Evolutionary conservation across 2,329 filamentous ascomycete genomes (phyloP).

Genomic region (Monosporascus sp.): DNA sequence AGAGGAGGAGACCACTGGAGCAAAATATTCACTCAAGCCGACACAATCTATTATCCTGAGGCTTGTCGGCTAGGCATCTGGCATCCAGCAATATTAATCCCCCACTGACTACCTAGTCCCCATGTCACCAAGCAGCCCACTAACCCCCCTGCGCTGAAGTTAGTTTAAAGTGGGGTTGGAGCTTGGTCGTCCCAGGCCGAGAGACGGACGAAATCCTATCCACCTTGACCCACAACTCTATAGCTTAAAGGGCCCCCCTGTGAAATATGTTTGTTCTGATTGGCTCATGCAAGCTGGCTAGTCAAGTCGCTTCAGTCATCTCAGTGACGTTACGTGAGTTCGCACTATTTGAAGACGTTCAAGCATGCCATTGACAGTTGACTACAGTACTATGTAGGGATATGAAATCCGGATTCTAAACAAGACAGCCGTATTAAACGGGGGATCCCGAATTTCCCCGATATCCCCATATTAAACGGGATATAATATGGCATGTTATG

Average conservation of each 20-base stretch:
- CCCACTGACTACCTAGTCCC: too few species aligned
- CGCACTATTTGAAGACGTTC: slow-evolving; percentile 9
- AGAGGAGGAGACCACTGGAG: neutral
- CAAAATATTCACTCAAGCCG: too few species aligned
- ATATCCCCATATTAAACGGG: too few species aligned
- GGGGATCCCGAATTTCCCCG: too few species aligned
- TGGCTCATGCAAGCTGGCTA: slow-evolving; percentile 13
- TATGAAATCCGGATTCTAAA: too few species aligned
- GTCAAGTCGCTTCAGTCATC: slow-evolving; percentile 14
- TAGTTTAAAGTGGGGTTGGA: neutral
- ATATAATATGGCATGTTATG: too few species aligned
- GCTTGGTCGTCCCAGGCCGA: slow-evolving; percentile 14
- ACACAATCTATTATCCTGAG: too few species aligned
- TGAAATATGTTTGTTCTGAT: slow-evolving; percentile 17
- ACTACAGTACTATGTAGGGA: slow-evolving; percentile 8
- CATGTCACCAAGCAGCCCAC: too few species aligned
- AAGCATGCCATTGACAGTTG: slow-evolving; percentile 19
- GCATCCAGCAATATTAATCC: too few species aligned
- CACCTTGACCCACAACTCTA: neutral
- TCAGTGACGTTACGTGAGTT: slow-evolving; percentile 28
- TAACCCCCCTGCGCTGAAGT: neutral
- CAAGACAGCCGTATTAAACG: too few species aligned
- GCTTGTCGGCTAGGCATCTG: too few species aligned
- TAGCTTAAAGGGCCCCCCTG: slow-evolving; percentile 6
- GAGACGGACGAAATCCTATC: slow-evolving; percentile 22